Percentiles rank a stretch among this genome's conserved stretches.
Conservation (phyloP, 169 alveolate species). For the Cryptosporidium xiaoi region DNA sequence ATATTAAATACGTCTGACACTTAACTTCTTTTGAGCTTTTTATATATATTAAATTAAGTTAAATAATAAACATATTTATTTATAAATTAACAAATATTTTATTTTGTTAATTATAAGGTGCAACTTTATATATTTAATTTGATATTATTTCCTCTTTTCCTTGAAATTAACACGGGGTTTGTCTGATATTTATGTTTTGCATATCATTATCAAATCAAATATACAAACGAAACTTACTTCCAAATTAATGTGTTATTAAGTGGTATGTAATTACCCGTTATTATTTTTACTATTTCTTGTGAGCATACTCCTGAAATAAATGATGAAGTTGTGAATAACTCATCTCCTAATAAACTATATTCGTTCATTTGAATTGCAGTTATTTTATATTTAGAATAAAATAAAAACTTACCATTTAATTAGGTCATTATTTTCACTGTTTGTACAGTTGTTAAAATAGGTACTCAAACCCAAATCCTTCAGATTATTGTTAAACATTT, state of each 20-base stretch:
- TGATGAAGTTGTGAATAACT: constrained; percentile 39
- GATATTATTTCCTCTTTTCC: too few species aligned
- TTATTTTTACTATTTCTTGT: constrained; percentile 51
- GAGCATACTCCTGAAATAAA: constrained; percentile 56
- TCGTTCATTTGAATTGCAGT: not conserved
- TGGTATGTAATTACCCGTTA: constrained; percentile 50
- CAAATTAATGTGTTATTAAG: constrained; percentile 47
- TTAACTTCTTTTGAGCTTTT: constrained; percentile 20
- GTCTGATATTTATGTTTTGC: not conserved
- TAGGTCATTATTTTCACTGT: not conserved
- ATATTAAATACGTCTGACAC: constrained; percentile 29
- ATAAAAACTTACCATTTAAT: not conserved
- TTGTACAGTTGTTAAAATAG: not conserved
- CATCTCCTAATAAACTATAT: constrained; percentile 11
- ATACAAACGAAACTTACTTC: constrained; percentile 52
- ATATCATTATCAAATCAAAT: not conserved
- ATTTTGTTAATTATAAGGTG: not conserved
- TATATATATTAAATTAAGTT: not conserved
- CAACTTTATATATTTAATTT: not conserved
- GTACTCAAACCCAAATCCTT: not conserved
- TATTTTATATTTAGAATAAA: too few species aligned
- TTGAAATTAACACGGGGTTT: too few species aligned
- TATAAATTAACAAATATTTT: too few species aligned
- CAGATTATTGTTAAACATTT: too few species aligned
- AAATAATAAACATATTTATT: too few species aligned